A percentile compares a stretch with the other conserved stretches of the same genome.
phyloP scores from a whole-genome alignment of 2,329 filamentous ascomycete species.

The Epichloe scottii region DNA sequence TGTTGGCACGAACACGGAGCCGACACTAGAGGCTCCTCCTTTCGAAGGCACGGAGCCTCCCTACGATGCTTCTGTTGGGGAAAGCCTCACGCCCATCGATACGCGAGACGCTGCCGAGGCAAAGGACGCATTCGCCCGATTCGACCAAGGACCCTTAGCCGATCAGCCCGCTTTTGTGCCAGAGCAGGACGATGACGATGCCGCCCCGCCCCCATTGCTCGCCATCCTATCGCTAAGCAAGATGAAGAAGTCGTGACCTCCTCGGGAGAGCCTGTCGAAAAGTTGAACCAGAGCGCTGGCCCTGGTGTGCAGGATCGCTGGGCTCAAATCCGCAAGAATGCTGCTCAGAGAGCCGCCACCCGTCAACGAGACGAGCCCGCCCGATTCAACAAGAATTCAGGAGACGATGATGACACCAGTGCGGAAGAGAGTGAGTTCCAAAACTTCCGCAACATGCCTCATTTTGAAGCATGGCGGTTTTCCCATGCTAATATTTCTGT shows the following conservation, averaged over 20 bases:
- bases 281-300: constrained; percentile 21
- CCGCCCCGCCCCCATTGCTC: constrained; percentile 42
- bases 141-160: constrained; percentile 77
- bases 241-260: constrained; percentile 9
- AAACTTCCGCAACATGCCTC: neutral
- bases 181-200: constrained; percentile 36
- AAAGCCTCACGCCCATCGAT: constrained; percentile 45
- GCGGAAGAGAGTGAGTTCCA: constrained; percentile 79
- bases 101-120: constrained; percentile 46
- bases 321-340: constrained; percentile 94
- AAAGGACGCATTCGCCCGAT: constrained; percentile 50
- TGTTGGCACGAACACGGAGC: neutral
- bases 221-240: constrained; percentile 17
- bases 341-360: constrained; percentile 62
- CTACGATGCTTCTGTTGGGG: constrained; percentile 11
- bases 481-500: constrained; percentile 12
- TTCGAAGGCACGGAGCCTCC: constrained; percentile 9
- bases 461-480: neutral
- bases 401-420: constrained; percentile 77
- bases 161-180: constrained; percentile 81
- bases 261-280: constrained; percentile 16
- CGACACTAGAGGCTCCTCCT: neutral
- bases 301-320: constrained; percentile 58
- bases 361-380: constrained; percentile 54
- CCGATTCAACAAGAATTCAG: constrained; percentile 42